phyloP scores from a whole-genome alignment of 306 rosid species.

The Trifolium pratense region DNA sequence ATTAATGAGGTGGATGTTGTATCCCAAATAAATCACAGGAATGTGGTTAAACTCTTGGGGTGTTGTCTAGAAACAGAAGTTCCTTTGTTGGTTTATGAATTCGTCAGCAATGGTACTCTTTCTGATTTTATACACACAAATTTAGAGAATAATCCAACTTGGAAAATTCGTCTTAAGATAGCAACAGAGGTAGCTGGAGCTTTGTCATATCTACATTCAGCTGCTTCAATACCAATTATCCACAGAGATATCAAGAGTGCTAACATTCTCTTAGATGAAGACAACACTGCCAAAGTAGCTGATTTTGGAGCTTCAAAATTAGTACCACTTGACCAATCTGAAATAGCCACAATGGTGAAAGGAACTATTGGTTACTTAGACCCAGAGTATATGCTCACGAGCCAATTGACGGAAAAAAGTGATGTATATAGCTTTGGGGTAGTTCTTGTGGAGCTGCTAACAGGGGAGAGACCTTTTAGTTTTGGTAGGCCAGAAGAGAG shows the following conservation, averaged over 20 bases:
- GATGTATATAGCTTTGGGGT: conserved; percentile 5
- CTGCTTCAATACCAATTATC: not conserved
- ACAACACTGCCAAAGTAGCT: not conserved
- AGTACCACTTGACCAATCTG: not conserved
- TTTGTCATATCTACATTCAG: conserved; percentile 4
- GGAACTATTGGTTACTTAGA: conserved; percentile 17
- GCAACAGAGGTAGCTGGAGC: not conserved
- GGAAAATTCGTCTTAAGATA: conserved; percentile 5
- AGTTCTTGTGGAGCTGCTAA: not conserved
- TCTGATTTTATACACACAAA: not conserved
- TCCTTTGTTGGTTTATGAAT: conserved; percentile 8
- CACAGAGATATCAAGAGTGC: conserved; percentile 11
- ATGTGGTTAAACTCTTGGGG: conserved; percentile 2
- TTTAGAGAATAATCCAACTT: not conserved
- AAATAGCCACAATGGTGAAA: not conserved
- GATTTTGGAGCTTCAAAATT: conserved; percentile 19
- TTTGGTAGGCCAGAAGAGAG: not conserved
- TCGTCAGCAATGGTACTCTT: conserved; percentile 8
- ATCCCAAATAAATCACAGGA: not conserved
- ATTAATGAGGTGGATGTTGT: not conserved
- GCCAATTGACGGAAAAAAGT: not conserved
- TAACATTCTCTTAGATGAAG: not conserved
- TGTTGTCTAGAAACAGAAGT: conserved; percentile 16
- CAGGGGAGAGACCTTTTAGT: not conserved
- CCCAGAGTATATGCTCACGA: conserved; percentile 3